Conservation (phyloP, 2,329 filamentous ascomycete genomes). For the Colletotrichum lini region DNA sequence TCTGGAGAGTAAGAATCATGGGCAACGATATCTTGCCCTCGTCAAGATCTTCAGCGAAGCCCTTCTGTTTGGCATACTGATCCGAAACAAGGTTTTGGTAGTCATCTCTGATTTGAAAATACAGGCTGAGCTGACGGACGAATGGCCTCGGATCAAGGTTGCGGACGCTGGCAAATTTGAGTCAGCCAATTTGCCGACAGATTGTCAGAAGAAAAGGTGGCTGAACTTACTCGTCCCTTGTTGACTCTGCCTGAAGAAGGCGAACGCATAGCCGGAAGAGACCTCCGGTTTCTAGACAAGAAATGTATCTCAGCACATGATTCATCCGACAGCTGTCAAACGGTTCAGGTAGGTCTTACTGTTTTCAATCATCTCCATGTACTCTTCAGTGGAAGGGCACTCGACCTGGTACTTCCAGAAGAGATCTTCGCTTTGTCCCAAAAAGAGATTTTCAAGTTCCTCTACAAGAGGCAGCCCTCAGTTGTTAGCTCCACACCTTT, state of each 20-base stretch:
- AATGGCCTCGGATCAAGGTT: constrained; percentile 12
- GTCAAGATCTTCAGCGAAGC: constrained; percentile 58
- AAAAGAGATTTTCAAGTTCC: constrained; percentile 76
- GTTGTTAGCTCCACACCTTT: too few relatives aligned
- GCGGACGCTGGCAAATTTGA: not conserved
- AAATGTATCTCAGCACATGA: not conserved
- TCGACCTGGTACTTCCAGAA: constrained; percentile 89
- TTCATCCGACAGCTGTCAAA: not conserved
- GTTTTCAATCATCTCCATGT: constrained; percentile 80
- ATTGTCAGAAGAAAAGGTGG: not conserved
- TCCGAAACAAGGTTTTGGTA: constrained; percentile 49
- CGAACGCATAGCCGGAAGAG: constrained; percentile 43
- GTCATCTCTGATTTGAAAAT: constrained; percentile 53
- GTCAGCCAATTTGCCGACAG: not conserved
- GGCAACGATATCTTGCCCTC: constrained; percentile 58
- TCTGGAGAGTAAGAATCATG: constrained; percentile 45
- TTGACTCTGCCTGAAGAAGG: constrained; percentile 38
- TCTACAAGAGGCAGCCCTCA: constrained; percentile 68
- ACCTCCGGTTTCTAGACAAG: constrained; percentile 42
- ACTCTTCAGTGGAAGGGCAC: constrained; percentile 88
- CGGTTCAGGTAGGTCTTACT: not conserved
- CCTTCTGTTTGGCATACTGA: constrained; percentile 54
- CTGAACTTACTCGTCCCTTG: not conserved
- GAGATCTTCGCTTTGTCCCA: constrained; percentile 91
- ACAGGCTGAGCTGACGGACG: constrained; percentile 45